Conservation (phyloP, 345 rosid species). For the Syzygium aqueum region DNA sequence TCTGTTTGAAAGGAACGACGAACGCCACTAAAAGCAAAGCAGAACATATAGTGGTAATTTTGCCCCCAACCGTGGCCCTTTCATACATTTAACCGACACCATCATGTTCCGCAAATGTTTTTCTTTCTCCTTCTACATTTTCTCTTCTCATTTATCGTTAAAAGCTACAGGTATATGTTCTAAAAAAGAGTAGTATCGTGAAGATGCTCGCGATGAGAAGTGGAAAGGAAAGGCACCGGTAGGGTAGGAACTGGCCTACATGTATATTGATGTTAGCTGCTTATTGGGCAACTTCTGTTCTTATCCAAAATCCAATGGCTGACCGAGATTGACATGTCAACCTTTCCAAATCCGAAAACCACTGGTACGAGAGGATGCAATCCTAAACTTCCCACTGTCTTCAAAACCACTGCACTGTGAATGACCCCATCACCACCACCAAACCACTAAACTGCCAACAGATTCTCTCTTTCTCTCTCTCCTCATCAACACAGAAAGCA, state of each 20-base stretch:
- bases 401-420: background rate
- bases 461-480: background rate
- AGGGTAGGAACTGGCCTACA: background rate
- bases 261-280: background rate
- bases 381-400: constrained; percentile 1
- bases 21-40: background rate
- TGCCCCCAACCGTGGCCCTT: background rate
- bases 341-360: background rate
- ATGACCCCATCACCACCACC: background rate
- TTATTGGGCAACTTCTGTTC: background rate
- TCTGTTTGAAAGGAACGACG: background rate
- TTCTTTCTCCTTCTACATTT: background rate
- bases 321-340: background rate
- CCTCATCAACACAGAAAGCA: background rate
- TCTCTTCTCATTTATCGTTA: background rate
- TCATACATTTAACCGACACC: background rate
- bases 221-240: background rate
- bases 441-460: constrained; percentile 15
- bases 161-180: background rate
- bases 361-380: background rate
- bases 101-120: background rate
- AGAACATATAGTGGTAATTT: background rate
- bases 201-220: background rate
- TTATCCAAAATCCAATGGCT: background rate
- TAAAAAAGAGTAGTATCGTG: background rate